Evolutionary conservation across 495 filamentous ascomycete genomes (phyloP).

Genomic region (Amniculicola lignicola): DNA sequence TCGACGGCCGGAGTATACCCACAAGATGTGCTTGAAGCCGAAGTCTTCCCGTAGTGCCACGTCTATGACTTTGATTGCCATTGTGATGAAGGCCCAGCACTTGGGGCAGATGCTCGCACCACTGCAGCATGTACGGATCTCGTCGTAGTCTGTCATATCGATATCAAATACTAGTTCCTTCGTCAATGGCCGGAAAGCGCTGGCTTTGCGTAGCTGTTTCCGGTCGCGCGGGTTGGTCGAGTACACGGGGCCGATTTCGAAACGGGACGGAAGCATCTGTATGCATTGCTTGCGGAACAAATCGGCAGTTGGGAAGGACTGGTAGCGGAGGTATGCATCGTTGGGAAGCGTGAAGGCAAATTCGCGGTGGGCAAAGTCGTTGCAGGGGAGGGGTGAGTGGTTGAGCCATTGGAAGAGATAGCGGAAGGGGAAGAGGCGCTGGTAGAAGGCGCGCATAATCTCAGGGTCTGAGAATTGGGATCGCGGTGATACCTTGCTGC

Average conservation of each 20-base stretch:
- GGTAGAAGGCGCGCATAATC: slow-evolving; percentile 87
- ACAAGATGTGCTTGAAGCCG: slow-evolving; percentile 92
- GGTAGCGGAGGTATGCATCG: slow-evolving; percentile 88
- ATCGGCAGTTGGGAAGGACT: slow-evolving; percentile 81
- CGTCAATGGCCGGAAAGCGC: slow-evolving; percentile 67
- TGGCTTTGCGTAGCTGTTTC: slow-evolving; percentile 75
- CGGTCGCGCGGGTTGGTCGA: slow-evolving; percentile 89
- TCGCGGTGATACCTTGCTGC: slow-evolving; percentile 25
- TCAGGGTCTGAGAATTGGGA: slow-evolving; percentile 63
- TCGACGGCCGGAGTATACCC: slow-evolving; percentile 96
- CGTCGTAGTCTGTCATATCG: slow-evolving; percentile 97
- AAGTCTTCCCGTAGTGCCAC: slow-evolving; percentile 85
- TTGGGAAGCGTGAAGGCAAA: slow-evolving; percentile 90
- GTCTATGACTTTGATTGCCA: slow-evolving; percentile 94
- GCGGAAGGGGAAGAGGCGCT: slow-evolving; percentile 92
- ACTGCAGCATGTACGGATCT: slow-evolving; percentile 89
- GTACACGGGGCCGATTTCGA: slow-evolving; percentile 97
- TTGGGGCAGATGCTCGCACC: slow-evolving; percentile 90
- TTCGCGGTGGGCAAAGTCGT: slow-evolving; percentile 88
- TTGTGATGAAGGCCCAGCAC: slow-evolving; percentile 95
- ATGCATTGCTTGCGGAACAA: slow-evolving; percentile 91
- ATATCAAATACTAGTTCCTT: slow-evolving; percentile 99
- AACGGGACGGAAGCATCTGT: slow-evolving; percentile 80
- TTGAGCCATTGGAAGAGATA: slow-evolving; percentile 98
- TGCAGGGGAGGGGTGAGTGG: slow-evolving; percentile 78